Base-by-base conservation (phyloP, 73 alveolate genomes). In the Urostyla sp. region DNA sequence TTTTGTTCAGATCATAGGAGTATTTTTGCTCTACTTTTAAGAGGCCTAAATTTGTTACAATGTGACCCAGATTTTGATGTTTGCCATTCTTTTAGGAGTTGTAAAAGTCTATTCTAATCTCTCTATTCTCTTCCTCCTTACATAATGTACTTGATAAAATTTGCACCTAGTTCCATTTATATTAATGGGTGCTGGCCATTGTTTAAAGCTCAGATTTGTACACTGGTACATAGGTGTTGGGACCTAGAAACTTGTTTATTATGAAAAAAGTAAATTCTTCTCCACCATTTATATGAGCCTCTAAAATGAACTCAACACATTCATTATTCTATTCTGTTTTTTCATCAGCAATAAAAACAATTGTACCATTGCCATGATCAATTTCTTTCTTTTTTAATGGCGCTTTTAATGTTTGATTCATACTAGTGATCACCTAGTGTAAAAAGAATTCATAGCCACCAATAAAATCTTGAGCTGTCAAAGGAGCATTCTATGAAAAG, bases 391-490 rank as follows among this genome's bases (percentile, higher is more conserved):
- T 87, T 34, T 67, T 59, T 16, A 92, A 50, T 13, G 92, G 80
- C 28, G 54, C 59, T 36, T 55, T 49, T 11, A 89, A 49, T 52
- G 67, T 55, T 31, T 86, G 81, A 7, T 74, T 37, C 15, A 85
- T 67, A 13, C 94, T 56, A 21, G 95, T 77, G 32, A 92, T 94
- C 15, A 92, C 72, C 48, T 92, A 96, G 69, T 84, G 93, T 0
- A 92, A 45, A 30, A 45, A 75, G 49, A 89, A 87, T 44, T 84
- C 95, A n/a, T 45, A 86, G 51, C 75, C 58, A 40, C 97, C 97
- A 20, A 91, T 81, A 36, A 58, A 59, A 24, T 91, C 93, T 26
- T 92, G 87, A 37, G 46, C 49, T 13, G 46, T 73, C 3, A 83
- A 49, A 32, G 73, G 67, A 16, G 86, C 92, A 1, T 63, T 67